These are phyloP conservation scores for Dryas octopetala DNA, from an alignment of 306 rosid species.

Conservation along the genomic window DNA sequence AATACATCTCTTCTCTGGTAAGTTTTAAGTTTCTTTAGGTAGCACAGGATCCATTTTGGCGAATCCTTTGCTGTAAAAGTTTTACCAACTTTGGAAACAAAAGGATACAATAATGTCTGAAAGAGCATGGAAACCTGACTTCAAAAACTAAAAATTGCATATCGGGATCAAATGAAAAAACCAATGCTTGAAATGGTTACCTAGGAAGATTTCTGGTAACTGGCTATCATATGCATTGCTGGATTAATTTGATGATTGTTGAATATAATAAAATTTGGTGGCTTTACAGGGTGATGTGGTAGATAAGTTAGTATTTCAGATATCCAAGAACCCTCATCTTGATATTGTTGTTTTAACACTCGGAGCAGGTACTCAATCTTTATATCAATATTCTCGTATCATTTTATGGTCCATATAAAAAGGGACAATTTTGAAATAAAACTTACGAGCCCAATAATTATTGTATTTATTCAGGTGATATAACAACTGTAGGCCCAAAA, in stretches of 20 bases:
- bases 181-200: background rate
- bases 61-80: background rate
- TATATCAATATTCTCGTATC: background rate
- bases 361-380: constrained; percentile 26
- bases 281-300: constrained; percentile 29
- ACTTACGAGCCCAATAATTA: background rate
- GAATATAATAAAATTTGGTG: background rate
- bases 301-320: constrained; percentile 20
- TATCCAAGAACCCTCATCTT: constrained; percentile 20
- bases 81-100: background rate
- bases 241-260: background rate
- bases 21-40: background rate
- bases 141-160: background rate
- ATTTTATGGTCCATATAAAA: background rate
- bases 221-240: background rate
- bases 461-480: constrained; percentile 18
- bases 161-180: background rate
- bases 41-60: background rate
- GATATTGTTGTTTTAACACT: constrained; percentile 29
- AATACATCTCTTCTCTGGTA: constrained; percentile 37
- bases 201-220: background rate
- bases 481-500: constrained; percentile 26
- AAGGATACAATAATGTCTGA: background rate
- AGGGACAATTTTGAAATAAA: background rate
- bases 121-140: background rate